Evolutionary conservation across 169 alveolate genomes (phyloP), one percentile per base, ranked within the genome.

Genomic region (Cyclospora cayetanensis): DNA sequence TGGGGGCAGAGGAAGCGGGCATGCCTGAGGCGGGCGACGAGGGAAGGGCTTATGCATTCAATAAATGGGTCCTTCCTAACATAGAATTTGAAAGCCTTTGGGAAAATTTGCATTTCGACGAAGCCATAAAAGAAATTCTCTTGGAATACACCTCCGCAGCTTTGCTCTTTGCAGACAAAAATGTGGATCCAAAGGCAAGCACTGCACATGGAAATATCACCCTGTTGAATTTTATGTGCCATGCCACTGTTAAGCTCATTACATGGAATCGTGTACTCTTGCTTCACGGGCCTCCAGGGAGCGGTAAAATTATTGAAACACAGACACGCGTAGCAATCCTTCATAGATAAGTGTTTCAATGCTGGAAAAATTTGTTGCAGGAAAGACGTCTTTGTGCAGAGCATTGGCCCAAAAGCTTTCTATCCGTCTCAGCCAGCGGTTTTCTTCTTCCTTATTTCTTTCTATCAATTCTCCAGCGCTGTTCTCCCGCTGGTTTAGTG

Each of bases 261-360:
- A 92, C 93, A 53, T 95, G 96, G 94, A 96, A 96, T 91, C 96
- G 95, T 52, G 90, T 96, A 31, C 85, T 95, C 4, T 82, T 96
- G 43, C 92, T 96, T 27, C 94, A 95, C 90, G 97, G 97, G 0
- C 96, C 97, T 9, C 97, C 97, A 18, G 97, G 97, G 25, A 94
- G 95, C 65, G 94, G 94, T 68, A 74, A 84, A 60, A 39, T 4
- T 9, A n/a, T 27, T 4, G 31, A 7, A n/a, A 22, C 3, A 39
- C 15, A 46, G 37, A 65, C 11, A 55, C 2, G 5, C 2, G 3
- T 25, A 55, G 4, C 4, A 22, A 2, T 55, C 5, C 20, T 55
- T 4, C 2, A 2, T 65, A 29, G 29, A 65, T 25, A 65, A 11
- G 18, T 29, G 29, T n/a, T n/a, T 65, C 22, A 65, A 25, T 65